Evolutionary conservation across 768 basidiomycete species (phyloP), one percentile per base, ranked within the genome.

Genomic region (Boletus sp.): DNA sequence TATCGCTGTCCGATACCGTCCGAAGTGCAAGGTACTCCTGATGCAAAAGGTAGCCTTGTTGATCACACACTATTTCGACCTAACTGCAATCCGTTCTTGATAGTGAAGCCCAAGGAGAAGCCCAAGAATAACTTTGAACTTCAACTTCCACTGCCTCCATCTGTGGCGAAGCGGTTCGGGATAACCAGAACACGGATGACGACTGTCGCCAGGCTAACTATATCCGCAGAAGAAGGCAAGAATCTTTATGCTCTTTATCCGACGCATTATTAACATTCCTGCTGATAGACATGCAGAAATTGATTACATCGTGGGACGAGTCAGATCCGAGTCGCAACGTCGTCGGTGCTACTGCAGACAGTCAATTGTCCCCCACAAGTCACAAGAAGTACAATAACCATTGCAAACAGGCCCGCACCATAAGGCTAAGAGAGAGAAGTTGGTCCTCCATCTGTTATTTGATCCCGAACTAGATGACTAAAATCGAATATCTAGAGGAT

Each of bases 351-450:
- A 32, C n/a, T 4, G 7, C 13, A 29, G 32, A 32, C 4, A 30
- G 27, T 32, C 50, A 33, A 39, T 30, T 15, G 9, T 21, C 27
- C 2, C 23, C 25, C 2, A 1, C 10, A 4, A 9, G 17, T 14
- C 4, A 21, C 29, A 47, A 42, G 50, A 50, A 34, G 14, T 19
- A 21, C 19, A 32, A 14, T 14, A 50, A 51, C 19, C 40, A 41
- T 15, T 61, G 60, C 17, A 62, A 50, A 42, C 35, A 41, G 29
- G 60, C 51, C 2, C 32, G 49, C 13, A 35, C 23, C 9, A 53
- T 62, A 17, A 40, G 2, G 19, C 45, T 61, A 0, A 39, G 15
- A 27, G 39, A 50, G 27, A 40, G 27, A 40, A 17, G 60, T 61
- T n/a, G 3, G 60, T 50, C 19, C 3, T 23, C 30, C 2, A 19